Percentiles rank a stretch among this genome's conserved stretches.
These are phyloP conservation scores for Geotrichum candidum DNA, from an alignment of 1,139 yeast genomes.

Conservation along the genomic window DNA sequence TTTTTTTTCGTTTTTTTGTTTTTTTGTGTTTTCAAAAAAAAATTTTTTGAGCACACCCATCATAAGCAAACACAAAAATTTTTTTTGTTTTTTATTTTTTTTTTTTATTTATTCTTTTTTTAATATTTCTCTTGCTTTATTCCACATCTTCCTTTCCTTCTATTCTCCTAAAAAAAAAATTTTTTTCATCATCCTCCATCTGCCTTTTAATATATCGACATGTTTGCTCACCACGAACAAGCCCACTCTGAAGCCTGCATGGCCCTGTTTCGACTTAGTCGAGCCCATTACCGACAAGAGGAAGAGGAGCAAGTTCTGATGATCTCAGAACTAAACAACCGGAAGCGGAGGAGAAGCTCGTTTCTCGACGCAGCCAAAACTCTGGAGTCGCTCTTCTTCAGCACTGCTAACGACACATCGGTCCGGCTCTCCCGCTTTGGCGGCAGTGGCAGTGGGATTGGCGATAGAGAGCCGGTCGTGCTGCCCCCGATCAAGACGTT, in stretches of 20 bases:
- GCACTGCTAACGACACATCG: neutral
- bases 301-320: neutral
- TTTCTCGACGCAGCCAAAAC: slow-evolving; percentile 7
- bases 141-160: neutral
- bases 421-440: neutral
- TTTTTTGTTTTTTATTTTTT: neutral
- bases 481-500: neutral
- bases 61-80: too few species aligned
- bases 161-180: too few species aligned
- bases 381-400: slow-evolving; percentile 2
- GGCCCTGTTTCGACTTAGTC: slow-evolving; percentile 4
- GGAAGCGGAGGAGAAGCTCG: neutral
- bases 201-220: neutral
- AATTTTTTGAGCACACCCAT: too few species aligned
- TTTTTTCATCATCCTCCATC: neutral
- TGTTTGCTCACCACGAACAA: slow-evolving; percentile 4
- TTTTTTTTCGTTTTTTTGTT: too few species aligned
- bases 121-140: neutral
- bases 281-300: neutral
- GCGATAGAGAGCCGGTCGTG: neutral
- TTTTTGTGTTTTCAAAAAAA: too few species aligned
- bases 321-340: neutral
- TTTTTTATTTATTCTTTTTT: neutral
- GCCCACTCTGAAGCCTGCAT: slow-evolving; percentile 7
- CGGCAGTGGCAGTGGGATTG: neutral